Evolutionary conservation across 371 early-diverging fungal species (phyloP).

Genomic region (Spiromyces aspiralis): DNA sequence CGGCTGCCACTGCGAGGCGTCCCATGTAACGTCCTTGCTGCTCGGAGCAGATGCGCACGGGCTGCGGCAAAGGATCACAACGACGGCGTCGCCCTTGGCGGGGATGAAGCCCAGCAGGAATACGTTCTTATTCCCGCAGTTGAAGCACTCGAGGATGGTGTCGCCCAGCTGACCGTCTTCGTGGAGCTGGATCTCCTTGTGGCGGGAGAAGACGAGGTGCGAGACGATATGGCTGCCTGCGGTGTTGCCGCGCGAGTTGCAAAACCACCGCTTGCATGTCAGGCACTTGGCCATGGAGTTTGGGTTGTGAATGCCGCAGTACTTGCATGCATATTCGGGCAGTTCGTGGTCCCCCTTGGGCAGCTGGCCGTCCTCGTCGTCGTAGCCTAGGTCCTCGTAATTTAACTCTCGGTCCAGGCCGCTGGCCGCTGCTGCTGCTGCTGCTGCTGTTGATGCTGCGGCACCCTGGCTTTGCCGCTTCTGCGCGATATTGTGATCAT

Average conservation of each 20-base stretch:
- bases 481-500: no score
- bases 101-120: constrained; percentile 96
- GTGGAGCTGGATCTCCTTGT: constrained; percentile 87
- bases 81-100: constrained; percentile 93
- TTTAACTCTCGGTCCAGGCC: background rate
- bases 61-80: constrained; percentile 89
- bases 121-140: constrained; percentile 90
- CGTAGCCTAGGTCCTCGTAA: constrained; percentile 2
- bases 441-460: constrained; percentile 1
- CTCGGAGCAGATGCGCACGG: constrained; percentile 83
- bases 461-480: background rate
- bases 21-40: constrained; percentile 91
- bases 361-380: constrained; percentile 6
- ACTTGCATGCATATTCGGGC: constrained; percentile 78
- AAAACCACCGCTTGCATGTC: constrained; percentile 90
- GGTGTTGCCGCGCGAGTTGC: constrained; percentile 83
- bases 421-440: constrained; percentile 1
- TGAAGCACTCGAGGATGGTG: constrained; percentile 88
- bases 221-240: constrained; percentile 93
- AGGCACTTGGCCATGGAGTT: constrained; percentile 87
- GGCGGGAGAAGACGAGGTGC: constrained; percentile 87
- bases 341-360: constrained; percentile 19
- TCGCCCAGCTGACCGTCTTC: constrained; percentile 85
- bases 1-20: constrained; percentile 90
- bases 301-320: constrained; percentile 84